Base-by-base conservation (phyloP, 2,329 filamentous ascomycete species). In the Scolecobasidium constrictum region DNA sequence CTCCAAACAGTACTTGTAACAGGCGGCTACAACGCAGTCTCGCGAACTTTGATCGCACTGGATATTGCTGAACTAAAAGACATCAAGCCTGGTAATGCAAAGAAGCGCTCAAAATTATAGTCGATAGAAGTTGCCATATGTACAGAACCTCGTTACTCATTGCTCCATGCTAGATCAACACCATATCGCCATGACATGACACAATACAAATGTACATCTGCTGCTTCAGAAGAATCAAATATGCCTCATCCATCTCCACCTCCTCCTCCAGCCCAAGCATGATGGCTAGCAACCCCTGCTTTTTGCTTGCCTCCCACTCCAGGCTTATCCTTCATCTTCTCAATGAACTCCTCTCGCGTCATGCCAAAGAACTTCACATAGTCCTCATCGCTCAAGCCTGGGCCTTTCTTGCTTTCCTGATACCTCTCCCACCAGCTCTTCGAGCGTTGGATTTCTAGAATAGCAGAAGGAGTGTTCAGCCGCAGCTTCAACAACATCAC, bases 21-120 rank as follows among this genome's bases (percentile, higher is more conserved):
- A 43, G 83, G 83, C 9, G 78, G 76, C 43, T 93, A 92, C 59
- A 93, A 93, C 58, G 88, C 83, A 55, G 85, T 92, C 13, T 87
- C 82, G 58, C 73, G 86, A 20, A 88, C 92, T 52, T 60, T 93
- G 50, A 84, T 93, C 16, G 86, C 86, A 11, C 60, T 94, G 43
- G 80, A 93, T 64, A 83, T 68, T n/a, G 66, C 66, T 0, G 66
- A 68, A 52, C 59, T 59, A 50, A 63, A 62, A 48, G 48, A 26
- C 16, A 19, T 37, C 13, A 35, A 39, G 49, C 13, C 21, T 19
- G 38, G 38, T 6, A 22, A 41, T 41, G 38, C 38, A 13, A 41
- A 41, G 22, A 11, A 38, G 5, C 36, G 5, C 21, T 38, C 36
- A 11, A 38, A 38, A 21, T 22, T 38, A 16, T 38, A 21, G 18